Base-by-base conservation (phyloP, 2,329 filamentous ascomycete species). In the Chrysoporthe puriensis region DNA sequence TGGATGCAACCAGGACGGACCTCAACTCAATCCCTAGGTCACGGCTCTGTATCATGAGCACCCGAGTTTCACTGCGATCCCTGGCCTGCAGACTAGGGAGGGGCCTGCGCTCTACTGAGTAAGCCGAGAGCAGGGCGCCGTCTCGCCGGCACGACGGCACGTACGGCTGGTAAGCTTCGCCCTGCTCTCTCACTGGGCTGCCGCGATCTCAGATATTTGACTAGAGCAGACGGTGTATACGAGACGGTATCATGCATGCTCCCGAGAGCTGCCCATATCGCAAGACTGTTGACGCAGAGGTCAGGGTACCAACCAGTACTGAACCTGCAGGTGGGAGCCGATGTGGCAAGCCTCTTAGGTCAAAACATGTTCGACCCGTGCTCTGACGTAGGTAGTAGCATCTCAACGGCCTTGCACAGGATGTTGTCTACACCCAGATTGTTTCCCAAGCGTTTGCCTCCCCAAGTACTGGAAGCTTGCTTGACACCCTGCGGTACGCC, bases 401-500 rank as follows among this genome's bases (percentile, higher is more conserved):
- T 54, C 14, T 11, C 59, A 61, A 48, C 43, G 59, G 42, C 14
- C 26, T 13, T 46, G 44, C 11, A 3, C 16, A 16, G 54, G 16
- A 57, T 16, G 34, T 6, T 57, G 54, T 14, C 32, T 44, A 44
- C 42, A 9, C 8, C 36, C 44, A 26, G 21, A 21, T 48, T 32
- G 59, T 26, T 44, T 60, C 40, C 18, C 36, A 4, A 40, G 4
- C 21, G 36, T 16, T 16, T 26, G 42, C 59, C 13, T 16, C 26
- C 43, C 26, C 42, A 46, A 18, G 11, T 46, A n/a, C 18, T 48
- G 43, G 43, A 48, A 48, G 42, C 43, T 43, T 61, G 43, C 42
- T 46, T 61, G 59, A 61, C 42, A 61, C 16, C 21, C 59, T 61
- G 40, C 21, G 59, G 59, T 48, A 26, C 26, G 21, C 59, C 42